phyloP scores from a whole-genome alignment of 108 stramenopile genomes.

The Pseudonitzschia delicatissima region DNA sequence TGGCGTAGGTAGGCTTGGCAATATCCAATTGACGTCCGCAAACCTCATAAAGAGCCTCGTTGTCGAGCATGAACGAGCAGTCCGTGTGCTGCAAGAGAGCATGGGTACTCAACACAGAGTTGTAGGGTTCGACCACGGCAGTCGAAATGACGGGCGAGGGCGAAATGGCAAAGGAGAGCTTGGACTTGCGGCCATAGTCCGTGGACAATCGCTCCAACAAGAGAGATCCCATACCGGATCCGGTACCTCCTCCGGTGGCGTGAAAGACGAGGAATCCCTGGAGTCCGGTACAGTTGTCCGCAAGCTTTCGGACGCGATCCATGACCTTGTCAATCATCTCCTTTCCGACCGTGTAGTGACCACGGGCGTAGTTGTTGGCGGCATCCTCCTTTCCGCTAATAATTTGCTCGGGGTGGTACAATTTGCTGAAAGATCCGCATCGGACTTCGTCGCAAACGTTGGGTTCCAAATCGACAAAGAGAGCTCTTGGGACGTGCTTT shows the following conservation, averaged over 20 bases:
- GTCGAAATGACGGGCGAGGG: conserved; percentile 95
- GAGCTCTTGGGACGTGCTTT: conserved; percentile 98
- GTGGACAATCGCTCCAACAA: conserved; percentile 96
- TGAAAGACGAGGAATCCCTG: conserved; percentile 99
- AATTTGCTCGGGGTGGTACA: conserved; percentile 99
- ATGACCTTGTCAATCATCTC: conserved; percentile 97
- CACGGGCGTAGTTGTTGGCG: conserved; percentile 99
- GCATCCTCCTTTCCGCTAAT: conserved; percentile 99
- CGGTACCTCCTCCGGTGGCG: conserved; percentile 98
- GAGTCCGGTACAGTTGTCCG: conserved; percentile 98
- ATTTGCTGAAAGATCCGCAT: conserved; percentile 80
- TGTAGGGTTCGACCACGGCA: conserved; percentile 96
- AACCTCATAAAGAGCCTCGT: conserved; percentile 94
- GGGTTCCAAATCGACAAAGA: conserved; percentile 97
- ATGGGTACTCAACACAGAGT: conserved; percentile 94
- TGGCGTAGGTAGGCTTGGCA: conserved; percentile 92
- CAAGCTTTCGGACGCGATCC: conserved; percentile 98
- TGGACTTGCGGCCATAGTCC: conserved; percentile 99
- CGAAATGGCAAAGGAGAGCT: conserved; percentile 96
- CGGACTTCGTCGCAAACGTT: conserved; percentile 96
- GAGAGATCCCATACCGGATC: conserved; percentile 98
- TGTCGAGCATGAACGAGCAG: conserved; percentile 93
- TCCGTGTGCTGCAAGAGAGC: conserved; percentile 95
- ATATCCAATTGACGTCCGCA: conserved; percentile 93
- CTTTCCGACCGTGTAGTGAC: conserved; percentile 99